Base-by-base conservation (phyloP, 2,329 filamentous ascomycete genomes). In the Alternaria sp. region DNA sequence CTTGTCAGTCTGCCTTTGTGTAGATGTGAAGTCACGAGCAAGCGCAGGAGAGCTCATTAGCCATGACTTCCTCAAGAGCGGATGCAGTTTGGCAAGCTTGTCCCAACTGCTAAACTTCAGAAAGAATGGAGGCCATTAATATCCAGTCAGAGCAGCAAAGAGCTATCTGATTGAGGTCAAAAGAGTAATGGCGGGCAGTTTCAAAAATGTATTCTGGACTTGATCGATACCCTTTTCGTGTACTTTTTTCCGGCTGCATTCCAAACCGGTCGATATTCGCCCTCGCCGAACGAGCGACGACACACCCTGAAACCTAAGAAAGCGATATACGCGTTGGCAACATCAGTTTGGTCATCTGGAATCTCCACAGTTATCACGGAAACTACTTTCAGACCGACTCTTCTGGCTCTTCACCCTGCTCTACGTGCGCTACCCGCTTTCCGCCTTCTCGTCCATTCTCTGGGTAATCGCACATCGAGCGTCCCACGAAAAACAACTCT, bases 41-140 rank as follows among this genome's bases (percentile, higher is more conserved):
- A 97, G 92, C 26, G 93, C 95, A 0, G 87, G 92, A 61, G 95
- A 99, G 80, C 83, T 99, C 49, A 82, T 98, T 61, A 87, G 89
- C 60, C 93, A 98, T 75, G 95, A 98, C 71, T 99, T 99, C 83
- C 80, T 99, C 75, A 93, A 93, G 82, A 91, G 91, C 71, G 94
- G 95, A 21, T 98, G 94, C 82, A 88, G 89, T 54, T 83, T 95
- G 55, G 85, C 85, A 45, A 96, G 91, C 77, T 83, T 99, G 67
- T 88, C 93, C 17, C 93, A 97, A 72, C 81, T 99, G 63, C 84
- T 99, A 61, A 89, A 91, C 54, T 99, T 95, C 82, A 77, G 81
- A 60, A 92, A 93, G 83, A 90, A 90, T 77, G 85, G 89, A 49
- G 78, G 78, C 50, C 80, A 82, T 62, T 82, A 76, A 58, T 31